Percentiles rank a stretch among this genome's conserved stretches.
phyloP scores from a whole-genome alignment of 176 grass and related monocot species.

The Avena eriantha region DNA sequence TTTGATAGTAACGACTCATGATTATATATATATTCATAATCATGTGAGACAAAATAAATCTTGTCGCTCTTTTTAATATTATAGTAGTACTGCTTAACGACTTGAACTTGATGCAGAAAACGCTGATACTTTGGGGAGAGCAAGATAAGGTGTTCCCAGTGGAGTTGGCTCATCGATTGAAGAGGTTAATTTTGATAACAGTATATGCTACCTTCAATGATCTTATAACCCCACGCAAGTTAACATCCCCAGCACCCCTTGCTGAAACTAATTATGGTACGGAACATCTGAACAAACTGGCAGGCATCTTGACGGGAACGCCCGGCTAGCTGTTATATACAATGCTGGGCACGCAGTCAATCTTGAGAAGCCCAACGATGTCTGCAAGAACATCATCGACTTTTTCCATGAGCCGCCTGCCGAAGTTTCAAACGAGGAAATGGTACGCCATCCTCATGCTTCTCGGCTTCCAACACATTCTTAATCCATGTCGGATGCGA shows the following conservation, averaged over 20 bases:
- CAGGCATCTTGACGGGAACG: conserved; percentile 82
- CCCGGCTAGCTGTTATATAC: conserved; percentile 68
- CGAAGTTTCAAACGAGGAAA: conserved; percentile 26
- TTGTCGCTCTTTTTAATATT: background rate
- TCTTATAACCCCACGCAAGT: background rate
- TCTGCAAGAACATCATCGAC: conserved; percentile 61
- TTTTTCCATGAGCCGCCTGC: conserved; percentile 53
- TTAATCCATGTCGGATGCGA: background rate
- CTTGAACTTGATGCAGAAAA: conserved; percentile 47
- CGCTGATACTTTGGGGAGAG: conserved; percentile 85
- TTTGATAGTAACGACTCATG: background rate
- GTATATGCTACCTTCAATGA: background rate
- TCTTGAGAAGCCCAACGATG: conserved; percentile 78
- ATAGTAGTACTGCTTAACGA: background rate
- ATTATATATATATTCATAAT: background rate
- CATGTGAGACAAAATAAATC: background rate
- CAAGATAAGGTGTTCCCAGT: conserved; percentile 86
- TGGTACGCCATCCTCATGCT: conserved; percentile 28
- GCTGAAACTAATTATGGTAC: background rate
- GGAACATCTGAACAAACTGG: conserved; percentile 15
- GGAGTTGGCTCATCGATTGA: conserved; percentile 89
- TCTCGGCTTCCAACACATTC: background rate
- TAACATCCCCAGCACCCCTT: background rate
- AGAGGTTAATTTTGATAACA: conserved; percentile 52
- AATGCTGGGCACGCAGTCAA: conserved; percentile 94